Evolutionary conservation across 352 stramenopile species (phyloP).

Genomic region (Globisporangium cylindrosporum): DNA sequence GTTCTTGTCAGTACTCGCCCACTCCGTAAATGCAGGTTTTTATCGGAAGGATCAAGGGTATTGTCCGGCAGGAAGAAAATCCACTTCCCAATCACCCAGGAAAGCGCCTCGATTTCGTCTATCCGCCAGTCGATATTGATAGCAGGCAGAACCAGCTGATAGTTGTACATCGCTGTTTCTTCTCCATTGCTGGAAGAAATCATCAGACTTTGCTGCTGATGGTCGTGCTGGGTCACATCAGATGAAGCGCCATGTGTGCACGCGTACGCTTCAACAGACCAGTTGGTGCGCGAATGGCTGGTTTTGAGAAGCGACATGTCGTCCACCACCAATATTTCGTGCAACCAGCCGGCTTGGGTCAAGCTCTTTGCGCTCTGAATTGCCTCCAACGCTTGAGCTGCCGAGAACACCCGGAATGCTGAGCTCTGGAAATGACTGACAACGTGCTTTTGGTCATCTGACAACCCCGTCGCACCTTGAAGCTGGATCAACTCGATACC

Average conservation of each 20-base stretch:
- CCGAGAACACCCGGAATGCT: slow-evolving; percentile 37
- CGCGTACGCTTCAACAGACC: slow-evolving; percentile 41
- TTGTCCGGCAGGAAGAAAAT: slow-evolving; percentile 65
- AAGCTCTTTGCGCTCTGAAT: slow-evolving; percentile 30
- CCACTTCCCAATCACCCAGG: slow-evolving; percentile 77
- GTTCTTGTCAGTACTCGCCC: slow-evolving; percentile 23
- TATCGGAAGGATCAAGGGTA: slow-evolving; percentile 17
- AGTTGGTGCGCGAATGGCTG: slow-evolving; percentile 50
- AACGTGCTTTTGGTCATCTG: slow-evolving; percentile 31
- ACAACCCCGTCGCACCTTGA: slow-evolving; percentile 25
- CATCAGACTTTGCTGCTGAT: slow-evolving; percentile 23
- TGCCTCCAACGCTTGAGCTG: slow-evolving; percentile 22
- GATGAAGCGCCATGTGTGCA: slow-evolving; percentile 31
- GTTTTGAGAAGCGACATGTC: slow-evolving; percentile 33
- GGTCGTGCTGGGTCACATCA: slow-evolving; percentile 12
- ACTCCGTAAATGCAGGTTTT: slow-evolving; percentile 28
- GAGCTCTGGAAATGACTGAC: slow-evolving; percentile 32
- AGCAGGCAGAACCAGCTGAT: slow-evolving; percentile 43
- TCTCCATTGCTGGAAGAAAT: slow-evolving; percentile 14
- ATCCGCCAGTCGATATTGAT: slow-evolving; percentile 51
- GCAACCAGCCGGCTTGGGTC: slow-evolving; percentile 21
- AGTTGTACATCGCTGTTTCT: slow-evolving; percentile 71
- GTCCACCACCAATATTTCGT: slow-evolving; percentile 44
- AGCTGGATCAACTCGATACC: slow-evolving; percentile 39
- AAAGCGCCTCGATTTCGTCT: slow-evolving; percentile 58